Conservation (phyloP, 2,329 filamentous ascomycete genomes). For the Colletotrichum cuscutae region DNA sequence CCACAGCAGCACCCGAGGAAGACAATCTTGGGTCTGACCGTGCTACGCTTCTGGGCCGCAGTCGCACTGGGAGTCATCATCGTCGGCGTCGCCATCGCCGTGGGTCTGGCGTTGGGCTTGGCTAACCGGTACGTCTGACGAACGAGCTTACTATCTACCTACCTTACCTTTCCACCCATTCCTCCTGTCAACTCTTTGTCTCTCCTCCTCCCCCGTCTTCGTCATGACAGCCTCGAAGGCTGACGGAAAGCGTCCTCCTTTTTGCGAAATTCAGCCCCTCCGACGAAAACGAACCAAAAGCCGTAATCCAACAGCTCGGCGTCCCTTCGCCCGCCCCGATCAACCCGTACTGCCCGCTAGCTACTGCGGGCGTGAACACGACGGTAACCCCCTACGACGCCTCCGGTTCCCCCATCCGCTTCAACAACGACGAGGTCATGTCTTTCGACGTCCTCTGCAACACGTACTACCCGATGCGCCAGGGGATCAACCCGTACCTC, state of each 20-base stretch:
- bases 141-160: conserved; percentile 2
- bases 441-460: conserved; percentile 33
- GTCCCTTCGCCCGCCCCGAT: conserved; percentile 33
- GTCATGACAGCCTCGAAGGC: conserved; percentile 26
- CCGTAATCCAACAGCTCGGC: conserved; percentile 23
- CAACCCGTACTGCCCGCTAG: conserved; percentile 28
- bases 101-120: conserved; percentile 31
- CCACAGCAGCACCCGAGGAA: conserved; percentile 13
- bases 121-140: conserved; percentile 33
- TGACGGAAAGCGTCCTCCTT: conserved; percentile 21
- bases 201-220: neutral
- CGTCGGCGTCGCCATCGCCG: conserved; percentile 30
- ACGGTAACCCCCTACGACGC: conserved; percentile 34
- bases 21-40: conserved; percentile 30
- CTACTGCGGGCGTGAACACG: neutral
- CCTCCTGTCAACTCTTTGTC: conserved; percentile 7
- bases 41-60: conserved; percentile 31
- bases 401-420: conserved; percentile 32
- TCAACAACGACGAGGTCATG: conserved; percentile 36
- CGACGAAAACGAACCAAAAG: neutral
- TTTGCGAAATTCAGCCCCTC: neutral
- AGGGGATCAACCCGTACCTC: conserved; percentile 28
- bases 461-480: conserved; percentile 32
- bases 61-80: conserved; percentile 29
- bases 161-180: neutral